phyloP scores from a whole-genome alignment of 306 rosid species.

The Malus sieversii region DNA sequence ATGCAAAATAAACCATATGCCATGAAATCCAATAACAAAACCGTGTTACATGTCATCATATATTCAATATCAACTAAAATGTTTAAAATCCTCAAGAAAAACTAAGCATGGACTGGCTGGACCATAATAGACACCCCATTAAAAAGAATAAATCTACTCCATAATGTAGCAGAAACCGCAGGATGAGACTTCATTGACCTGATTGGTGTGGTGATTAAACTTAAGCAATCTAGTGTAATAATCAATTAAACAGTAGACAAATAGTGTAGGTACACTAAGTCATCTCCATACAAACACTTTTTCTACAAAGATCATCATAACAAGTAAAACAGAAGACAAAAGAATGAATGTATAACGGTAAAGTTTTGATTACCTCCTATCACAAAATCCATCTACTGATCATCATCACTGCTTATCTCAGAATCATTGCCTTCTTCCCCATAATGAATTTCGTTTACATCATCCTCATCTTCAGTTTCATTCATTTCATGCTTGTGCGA shows the following conservation, averaged over 20 bases:
- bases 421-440: conserved; percentile 61
- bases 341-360: background rate
- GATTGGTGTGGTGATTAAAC: background rate
- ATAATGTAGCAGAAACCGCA: background rate
- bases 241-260: background rate
- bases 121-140: background rate
- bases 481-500: conserved; percentile 24
- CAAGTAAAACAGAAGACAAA: background rate
- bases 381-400: conserved; percentile 29
- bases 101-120: background rate
- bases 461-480: conserved; percentile 45
- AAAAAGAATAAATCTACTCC: background rate
- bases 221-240: background rate
- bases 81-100: background rate
- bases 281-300: background rate
- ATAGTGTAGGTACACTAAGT: background rate
- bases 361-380: background rate
- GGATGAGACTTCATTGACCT: background rate
- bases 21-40: background rate
- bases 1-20: background rate
- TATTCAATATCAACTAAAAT: background rate
- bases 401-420: conserved; percentile 68
- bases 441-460: conserved; percentile 38
- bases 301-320: background rate
- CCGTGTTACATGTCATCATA: background rate